Evolutionary conservation across 164 flowering plant genomes (phyloP).

Genomic region (Nymphaea thermarum): DNA sequence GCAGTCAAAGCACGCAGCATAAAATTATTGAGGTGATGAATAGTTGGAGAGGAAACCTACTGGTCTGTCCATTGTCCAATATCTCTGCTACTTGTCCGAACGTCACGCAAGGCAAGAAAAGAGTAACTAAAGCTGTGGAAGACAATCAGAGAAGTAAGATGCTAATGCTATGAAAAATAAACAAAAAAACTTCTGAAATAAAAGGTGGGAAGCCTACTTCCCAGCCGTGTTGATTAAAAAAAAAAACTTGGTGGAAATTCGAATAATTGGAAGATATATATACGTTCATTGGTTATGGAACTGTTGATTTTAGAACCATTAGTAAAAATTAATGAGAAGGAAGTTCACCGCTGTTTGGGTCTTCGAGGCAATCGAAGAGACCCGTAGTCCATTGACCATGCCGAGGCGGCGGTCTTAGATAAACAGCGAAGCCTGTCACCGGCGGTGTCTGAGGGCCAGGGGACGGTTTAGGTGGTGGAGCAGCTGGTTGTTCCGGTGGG

Average conservation of each 20-base stretch:
- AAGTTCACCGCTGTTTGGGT: background rate
- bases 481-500: too few relatives aligned
- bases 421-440: too few relatives aligned
- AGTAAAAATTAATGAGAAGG: background rate
- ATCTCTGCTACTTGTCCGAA: slow-evolving; percentile 14
- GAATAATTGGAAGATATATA: background rate
- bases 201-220: too few relatives aligned
- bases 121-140: slow-evolving; percentile 8
- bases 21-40: too few relatives aligned
- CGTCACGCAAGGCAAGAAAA: slow-evolving; percentile 9
- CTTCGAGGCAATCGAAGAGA: background rate
- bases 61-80: slow-evolving; percentile 7
- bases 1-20: background rate
- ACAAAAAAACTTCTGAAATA: too few relatives aligned
- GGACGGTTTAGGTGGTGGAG: too few relatives aligned
- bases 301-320: background rate
- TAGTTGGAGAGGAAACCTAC: slow-evolving; percentile 1
- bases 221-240: background rate
- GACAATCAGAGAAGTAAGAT: background rate
- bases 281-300: too few relatives aligned
- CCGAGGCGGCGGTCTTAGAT: too few relatives aligned
- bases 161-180: too few relatives aligned
- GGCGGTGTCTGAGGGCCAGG: too few relatives aligned
- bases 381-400: background rate
- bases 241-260: background rate